Percentiles rank a stretch among this genome's conserved stretches.
phyloP scores from a whole-genome alignment of 164 flowering plant species.

The Malania oleifera region DNA sequence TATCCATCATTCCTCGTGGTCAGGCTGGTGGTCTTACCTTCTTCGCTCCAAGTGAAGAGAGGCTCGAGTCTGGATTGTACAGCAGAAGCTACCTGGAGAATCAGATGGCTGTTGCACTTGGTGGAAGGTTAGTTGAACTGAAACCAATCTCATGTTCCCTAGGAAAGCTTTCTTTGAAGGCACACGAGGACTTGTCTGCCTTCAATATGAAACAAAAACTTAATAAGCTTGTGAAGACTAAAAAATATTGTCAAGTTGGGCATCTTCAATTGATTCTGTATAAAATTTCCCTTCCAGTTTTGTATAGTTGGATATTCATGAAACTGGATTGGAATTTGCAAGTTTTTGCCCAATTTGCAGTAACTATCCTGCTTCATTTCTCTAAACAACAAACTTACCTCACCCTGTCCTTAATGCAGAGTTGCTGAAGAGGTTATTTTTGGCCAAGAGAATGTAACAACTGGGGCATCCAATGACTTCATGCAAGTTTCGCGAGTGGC shows the following conservation, averaged over 20 bases:
- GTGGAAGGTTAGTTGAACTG: slow-evolving; percentile 74
- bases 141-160: not conserved
- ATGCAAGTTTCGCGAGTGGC: slow-evolving; percentile 97
- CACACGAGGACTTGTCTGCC: not conserved
- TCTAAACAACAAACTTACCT: not conserved
- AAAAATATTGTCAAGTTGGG: too few relatives aligned
- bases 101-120: slow-evolving; percentile 99
- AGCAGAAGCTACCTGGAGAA: slow-evolving; percentile 96
- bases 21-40: slow-evolving; percentile 98
- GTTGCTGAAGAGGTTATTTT: slow-evolving; percentile 95
- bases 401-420: slow-evolving; percentile 31
- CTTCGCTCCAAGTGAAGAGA: slow-evolving; percentile 95
- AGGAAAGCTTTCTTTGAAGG: not conserved
- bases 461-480: slow-evolving; percentile 97
- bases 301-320: too few relatives aligned
- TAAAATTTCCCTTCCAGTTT: too few relatives aligned
- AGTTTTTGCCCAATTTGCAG: too few relatives aligned
- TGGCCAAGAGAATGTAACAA: slow-evolving; percentile 84
- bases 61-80: slow-evolving; percentile 93
- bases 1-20: slow-evolving; percentile 97
- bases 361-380: too few relatives aligned
- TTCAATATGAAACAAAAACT: too few relatives aligned
- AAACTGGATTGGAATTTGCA: not conserved
- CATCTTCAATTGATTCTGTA: too few relatives aligned
- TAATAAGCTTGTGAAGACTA: too few relatives aligned